These are phyloP conservation scores for Phytophthora uliginosa DNA, from an alignment of 352 stramenopile species.

Conservation along the genomic window DNA sequence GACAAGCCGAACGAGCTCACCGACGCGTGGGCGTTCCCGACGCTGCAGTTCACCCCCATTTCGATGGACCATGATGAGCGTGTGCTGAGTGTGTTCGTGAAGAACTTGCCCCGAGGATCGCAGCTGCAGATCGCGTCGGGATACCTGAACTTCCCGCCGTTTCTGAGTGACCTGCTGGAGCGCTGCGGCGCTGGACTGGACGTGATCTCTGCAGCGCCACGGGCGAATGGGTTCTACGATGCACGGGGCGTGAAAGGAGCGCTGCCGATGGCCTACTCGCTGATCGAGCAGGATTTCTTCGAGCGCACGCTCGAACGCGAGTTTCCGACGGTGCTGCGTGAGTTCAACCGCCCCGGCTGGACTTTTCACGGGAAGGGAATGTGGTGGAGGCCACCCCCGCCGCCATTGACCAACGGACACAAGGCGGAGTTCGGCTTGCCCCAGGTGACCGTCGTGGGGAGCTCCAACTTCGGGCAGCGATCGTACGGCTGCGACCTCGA, in stretches of 20 bases:
- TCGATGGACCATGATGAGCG: conserved; percentile 66
- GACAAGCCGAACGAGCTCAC: conserved; percentile 17
- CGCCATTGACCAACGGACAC: conserved; percentile 9
- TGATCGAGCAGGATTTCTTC: conserved; percentile 88
- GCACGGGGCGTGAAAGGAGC: conserved; percentile 77
- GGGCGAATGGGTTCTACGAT: conserved; percentile 82
- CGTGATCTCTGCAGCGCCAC: conserved; percentile 72
- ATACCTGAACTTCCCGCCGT: conserved; percentile 86
- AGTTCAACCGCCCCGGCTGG: conserved; percentile 76
- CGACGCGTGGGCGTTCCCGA: conserved; percentile 80
- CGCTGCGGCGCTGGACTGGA: conserved; percentile 56
- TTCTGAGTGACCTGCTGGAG: conserved; percentile 66
- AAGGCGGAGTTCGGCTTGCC: conserved; percentile 21
- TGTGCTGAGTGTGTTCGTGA: conserved; percentile 60
- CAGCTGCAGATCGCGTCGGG: conserved; percentile 76
- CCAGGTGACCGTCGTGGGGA: conserved; percentile 73
- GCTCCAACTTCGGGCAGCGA: conserved; percentile 84
- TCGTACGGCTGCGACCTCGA: conserved; percentile 84
- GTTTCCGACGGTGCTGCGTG: conserved; percentile 61
- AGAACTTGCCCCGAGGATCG: conserved; percentile 51
- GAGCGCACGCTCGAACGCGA: conserved; percentile 49
- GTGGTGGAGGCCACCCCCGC: conserved; percentile 63
- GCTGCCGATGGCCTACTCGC: conserved; percentile 82
- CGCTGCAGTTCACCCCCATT: conserved; percentile 79
- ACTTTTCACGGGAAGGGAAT: conserved; percentile 91